Evolutionary conservation across 352 stramenopile species (phyloP).

Genomic region (Nothophytophthora sp.): DNA sequence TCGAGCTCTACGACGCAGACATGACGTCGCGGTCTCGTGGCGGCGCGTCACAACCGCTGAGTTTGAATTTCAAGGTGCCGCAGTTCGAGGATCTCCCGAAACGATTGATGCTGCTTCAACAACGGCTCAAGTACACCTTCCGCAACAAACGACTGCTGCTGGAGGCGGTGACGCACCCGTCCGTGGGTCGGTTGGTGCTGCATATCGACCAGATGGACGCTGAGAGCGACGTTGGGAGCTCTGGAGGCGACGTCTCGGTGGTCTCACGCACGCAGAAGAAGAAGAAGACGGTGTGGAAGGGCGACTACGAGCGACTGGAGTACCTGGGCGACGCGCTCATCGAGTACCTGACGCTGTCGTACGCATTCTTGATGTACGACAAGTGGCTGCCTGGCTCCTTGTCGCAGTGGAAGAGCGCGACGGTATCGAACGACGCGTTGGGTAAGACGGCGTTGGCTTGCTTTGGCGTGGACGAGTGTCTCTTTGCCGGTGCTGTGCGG

Average conservation of each 20-base stretch:
- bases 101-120: constrained; percentile 61
- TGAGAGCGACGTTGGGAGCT: constrained; percentile 4
- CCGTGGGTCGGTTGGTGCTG: constrained; percentile 62
- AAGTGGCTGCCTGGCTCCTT: constrained; percentile 80
- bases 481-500: constrained; percentile 60
- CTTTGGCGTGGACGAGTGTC: constrained; percentile 84
- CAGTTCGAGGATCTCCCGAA: constrained; percentile 60
- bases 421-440: constrained; percentile 83
- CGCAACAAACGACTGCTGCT: constrained; percentile 73
- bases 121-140: constrained; percentile 85
- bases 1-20: constrained; percentile 49
- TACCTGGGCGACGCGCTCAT: constrained; percentile 90
- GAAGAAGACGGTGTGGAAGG: constrained; percentile 57
- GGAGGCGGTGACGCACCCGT: constrained; percentile 80
- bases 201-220: constrained; percentile 37
- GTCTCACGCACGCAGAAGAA: constrained; percentile 33
- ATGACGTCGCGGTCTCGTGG: constrained; percentile 15
- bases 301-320: constrained; percentile 90
- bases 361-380: constrained; percentile 71
- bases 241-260: constrained; percentile 16
- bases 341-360: constrained; percentile 88
- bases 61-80: constrained; percentile 54
- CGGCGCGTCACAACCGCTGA: constrained; percentile 22
- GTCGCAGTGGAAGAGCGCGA: constrained; percentile 85
- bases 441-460: constrained; percentile 80